Evolutionary conservation across 345 rosid genomes (phyloP), one percentile per base, ranked within the genome.

Genomic region (Lagerstroemia speciosa): DNA sequence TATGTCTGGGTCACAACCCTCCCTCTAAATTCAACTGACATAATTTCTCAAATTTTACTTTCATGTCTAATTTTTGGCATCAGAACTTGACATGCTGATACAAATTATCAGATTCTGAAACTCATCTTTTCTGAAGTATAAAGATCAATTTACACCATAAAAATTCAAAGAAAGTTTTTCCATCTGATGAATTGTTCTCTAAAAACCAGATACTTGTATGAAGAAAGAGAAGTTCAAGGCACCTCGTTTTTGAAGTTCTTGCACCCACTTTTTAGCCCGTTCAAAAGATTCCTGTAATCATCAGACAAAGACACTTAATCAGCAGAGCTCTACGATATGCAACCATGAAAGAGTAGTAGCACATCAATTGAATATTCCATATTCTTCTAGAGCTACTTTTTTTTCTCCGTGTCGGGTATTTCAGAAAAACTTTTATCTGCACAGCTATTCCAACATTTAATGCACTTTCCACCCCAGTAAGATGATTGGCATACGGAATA

Each of bases 191-290:
- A 20, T 20, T 20, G n/a, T 48, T 19, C 8, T 53, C 60, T 12
- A 20, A 53, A 9, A 53, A 53, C 14, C 60, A 53, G 60, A 1
- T n/a, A 53, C 2, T 24, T 19, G 30, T 3, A 24, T 64, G 1
- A 36, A 64, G 26, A 36, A 64, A 64, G 24, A 15, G 30, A 33
- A 64, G 50, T 43, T 38, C 5, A 24, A 11, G 50, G 67, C 34
- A 85, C 89, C 86, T 83, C 83, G 86, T 70, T 83, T 81, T 78
- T 80, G 89, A 61, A 85, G 80, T 76, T 85, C 89, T 68, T 77
- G 82, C 64, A 81, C 89, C 89, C 89, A 85, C 78, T 85, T 85
- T 81, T 85, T 81, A 2, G 89, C 89, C 75, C 85, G 77, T 64
- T 79, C 82, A 78, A 77, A 83, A 12, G 89, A 83, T 2, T 77